Base-by-base conservation (phyloP, 2,329 filamentous ascomycete genomes). In the Dichotomopilus funicola region DNA sequence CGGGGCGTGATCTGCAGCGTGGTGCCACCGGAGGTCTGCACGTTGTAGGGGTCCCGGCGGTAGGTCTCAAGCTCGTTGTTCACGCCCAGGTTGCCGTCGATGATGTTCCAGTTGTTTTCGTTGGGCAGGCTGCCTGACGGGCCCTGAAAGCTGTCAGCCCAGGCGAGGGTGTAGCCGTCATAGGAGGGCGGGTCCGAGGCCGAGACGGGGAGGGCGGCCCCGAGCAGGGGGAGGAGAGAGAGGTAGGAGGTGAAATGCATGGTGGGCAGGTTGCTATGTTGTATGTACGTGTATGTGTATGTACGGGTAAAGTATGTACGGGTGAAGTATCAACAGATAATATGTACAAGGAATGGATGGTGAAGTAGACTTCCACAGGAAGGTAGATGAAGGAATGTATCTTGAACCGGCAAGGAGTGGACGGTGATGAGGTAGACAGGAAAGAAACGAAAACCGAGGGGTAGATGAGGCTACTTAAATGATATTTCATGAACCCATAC, bases 1-100 rank as follows among this genome's bases (percentile, higher is more conserved):
- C 71, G 73, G 10, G 78, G 78, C 0, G 80, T 72, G 52, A 81
- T 69, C 65, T 80, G 78, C 10, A 81, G 66, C 0, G 78, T 79
- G n/a, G 68, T 60, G 42, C 75, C 77, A 9, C 78, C 78, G 6
- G 74, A 77, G 47, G 77, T 70, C 63, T 81, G 78, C 13, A 78
- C 67, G 66, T 80, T 78, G 56, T 65, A 60, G 53, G 67, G 69
- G 48, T 71, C 73, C 4, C 66, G 63, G 40, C 71, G 72, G 69
- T 81, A 81, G 4, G 68, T 67, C 66, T 81, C 71, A 48, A 72
- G 64, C 66, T 81, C 78, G 61, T 72, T 69, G 70, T 81, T 80
- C 63, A 73, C 71, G 57, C 72, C 65, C n/a, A 76, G 61, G 65
- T 75, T 65, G 13, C 69, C 66, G 37, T 71, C 70, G 54, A 76